These are phyloP conservation scores for Baudoinia panamericana DNA, from an alignment of 495 filamentous ascomycete genomes.

Conservation along the genomic window DNA sequence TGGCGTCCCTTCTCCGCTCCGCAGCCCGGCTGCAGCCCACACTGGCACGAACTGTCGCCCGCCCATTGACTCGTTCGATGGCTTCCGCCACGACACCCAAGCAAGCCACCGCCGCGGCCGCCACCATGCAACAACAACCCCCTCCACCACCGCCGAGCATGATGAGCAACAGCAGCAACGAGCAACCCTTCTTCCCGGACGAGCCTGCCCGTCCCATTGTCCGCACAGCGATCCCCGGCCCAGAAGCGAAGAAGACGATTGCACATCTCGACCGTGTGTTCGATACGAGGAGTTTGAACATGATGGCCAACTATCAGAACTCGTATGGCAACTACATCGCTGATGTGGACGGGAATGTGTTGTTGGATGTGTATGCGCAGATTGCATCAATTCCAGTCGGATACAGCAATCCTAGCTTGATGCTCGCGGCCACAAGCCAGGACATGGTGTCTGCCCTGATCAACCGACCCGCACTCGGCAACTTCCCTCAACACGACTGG, in stretches of 20 bases:
- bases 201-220: constrained; percentile 62
- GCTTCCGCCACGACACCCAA: constrained; percentile 16
- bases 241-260: constrained; percentile 56
- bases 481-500: constrained; percentile 91
- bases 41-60: background rate
- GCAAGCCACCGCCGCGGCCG: constrained; percentile 15
- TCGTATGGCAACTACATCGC: constrained; percentile 60
- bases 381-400: constrained; percentile 96
- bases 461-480: constrained; percentile 90
- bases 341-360: constrained; percentile 73
- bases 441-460: constrained; percentile 76
- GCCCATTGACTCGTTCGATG: constrained; percentile 8
- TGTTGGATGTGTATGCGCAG: constrained; percentile 60
- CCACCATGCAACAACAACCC: constrained; percentile 6
- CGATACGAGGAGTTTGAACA: constrained; percentile 86
- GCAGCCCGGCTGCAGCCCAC: constrained; percentile 15
- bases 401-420: constrained; percentile 83
- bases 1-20: constrained; percentile 17
- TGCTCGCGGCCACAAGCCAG: constrained; percentile 52
- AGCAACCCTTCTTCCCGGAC: constrained; percentile 32
- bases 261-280: constrained; percentile 72
- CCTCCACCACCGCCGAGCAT: background rate
- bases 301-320: constrained; percentile 71
- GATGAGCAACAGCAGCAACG: constrained; percentile 4
- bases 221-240: constrained; percentile 67